These are phyloP conservation scores for Aspergillus fumigatiaffinis DNA, from an alignment of 2,329 filamentous ascomycete species.

Conservation along the genomic window DNA sequence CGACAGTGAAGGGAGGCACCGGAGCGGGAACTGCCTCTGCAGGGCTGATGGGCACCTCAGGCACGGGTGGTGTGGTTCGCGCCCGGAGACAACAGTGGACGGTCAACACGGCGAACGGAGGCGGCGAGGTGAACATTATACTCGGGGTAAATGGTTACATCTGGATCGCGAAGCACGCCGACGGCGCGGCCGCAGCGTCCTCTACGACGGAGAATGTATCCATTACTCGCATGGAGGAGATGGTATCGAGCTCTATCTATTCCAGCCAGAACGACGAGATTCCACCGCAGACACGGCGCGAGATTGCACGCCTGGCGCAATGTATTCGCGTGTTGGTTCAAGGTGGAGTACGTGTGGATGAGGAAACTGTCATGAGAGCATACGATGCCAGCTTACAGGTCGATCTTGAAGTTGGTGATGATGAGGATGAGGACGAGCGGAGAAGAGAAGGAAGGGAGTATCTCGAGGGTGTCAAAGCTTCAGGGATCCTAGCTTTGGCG, in stretches of 20 bases:
- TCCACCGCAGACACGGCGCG: conserved; percentile 68
- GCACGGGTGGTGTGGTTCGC: conserved; percentile 72
- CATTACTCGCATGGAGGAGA: conserved; percentile 86
- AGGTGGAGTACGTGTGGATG: conserved; percentile 78
- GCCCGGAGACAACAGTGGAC: conserved; percentile 86
- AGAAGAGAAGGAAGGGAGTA: conserved; percentile 39
- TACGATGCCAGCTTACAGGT: conserved; percentile 80
- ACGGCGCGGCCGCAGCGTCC: conserved; percentile 43
- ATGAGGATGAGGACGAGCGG: conserved; percentile 33
- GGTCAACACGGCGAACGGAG: conserved; percentile 48
- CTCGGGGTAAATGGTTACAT: conserved; percentile 96
- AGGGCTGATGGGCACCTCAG: conserved; percentile 57
- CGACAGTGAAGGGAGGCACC: conserved; percentile 28
- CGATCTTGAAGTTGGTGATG: conserved; percentile 40
- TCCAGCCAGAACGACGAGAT: conserved; percentile 93
- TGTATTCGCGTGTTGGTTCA: conserved; percentile 81
- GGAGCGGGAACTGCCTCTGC: conserved; percentile 49
- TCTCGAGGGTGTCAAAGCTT: conserved; percentile 38
- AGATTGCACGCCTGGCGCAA: conserved; percentile 79
- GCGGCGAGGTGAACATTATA: conserved; percentile 70
- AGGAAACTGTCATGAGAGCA: conserved; percentile 77
- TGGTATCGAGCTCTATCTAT: conserved; percentile 79
- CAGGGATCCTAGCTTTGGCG: conserved; percentile 34
- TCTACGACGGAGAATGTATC: conserved; percentile 52
- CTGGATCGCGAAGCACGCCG: conserved; percentile 83